Base-by-base conservation (phyloP, 2,329 filamentous ascomycete species). In the Aspergillus sp. region DNA sequence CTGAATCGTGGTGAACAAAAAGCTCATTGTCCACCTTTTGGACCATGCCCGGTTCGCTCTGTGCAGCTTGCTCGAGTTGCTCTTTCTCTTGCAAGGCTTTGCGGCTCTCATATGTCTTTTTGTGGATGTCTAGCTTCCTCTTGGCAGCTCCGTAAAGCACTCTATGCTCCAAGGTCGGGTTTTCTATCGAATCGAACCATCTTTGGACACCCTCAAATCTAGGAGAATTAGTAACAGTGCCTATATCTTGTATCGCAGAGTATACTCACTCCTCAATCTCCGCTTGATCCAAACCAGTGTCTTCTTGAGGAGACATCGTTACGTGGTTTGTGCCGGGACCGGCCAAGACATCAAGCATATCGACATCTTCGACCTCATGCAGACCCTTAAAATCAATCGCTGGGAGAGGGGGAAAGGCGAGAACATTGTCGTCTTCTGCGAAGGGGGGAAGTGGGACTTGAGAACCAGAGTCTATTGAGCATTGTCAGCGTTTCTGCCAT, bases 181-280 rank as follows among this genome's bases (percentile, higher is more conserved):
- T 50, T 3, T 45, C 5, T 11, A 64, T 45, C 8, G 17, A 14
- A 4, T 55, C 21, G 12, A 50, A 66, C 49, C 58, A 55, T 12
- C 19, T 21, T 23, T 64, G 14, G 4, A 58, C 19, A 11, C 44
- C 40, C 9, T 59, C 17, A 19, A 63, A 64, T 21, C 64, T 66
- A 19, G 7, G 31, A 23, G 1, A 9, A 8, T 48, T 8, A 60
- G 55, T n/a, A 41, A 46, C 14, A 0, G 6, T 15, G 6, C 1
- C 21, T 12, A 14, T 12, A 14, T 11, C 2, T 15, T 6, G 43
- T 17, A 1, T 2, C 6, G 17, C 3, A 14, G 8, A 31, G 27
- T 31, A 31, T 21, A 50, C 60, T 23, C 31, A 57, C 57, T 54
- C 37, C 33, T 51, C 9, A 2, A 37, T 15, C 1, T 56, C 57